Percentiles rank a stretch among this genome's conserved stretches.
Conservation (phyloP, 192 early-diverging fungal species). For the Coemansia sp. region DNA sequence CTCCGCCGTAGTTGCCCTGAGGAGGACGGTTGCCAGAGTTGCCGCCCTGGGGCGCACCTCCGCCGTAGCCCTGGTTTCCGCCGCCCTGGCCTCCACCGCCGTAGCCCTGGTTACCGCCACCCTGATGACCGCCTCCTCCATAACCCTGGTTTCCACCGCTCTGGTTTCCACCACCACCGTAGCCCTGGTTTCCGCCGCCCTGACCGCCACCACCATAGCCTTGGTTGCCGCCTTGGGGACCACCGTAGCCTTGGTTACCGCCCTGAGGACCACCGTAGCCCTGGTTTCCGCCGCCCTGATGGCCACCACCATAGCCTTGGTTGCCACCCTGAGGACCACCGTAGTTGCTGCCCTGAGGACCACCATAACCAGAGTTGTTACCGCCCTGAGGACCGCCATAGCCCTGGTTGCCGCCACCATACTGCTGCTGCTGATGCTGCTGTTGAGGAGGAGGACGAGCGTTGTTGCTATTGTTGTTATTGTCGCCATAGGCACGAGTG, state of each 20-base stretch:
- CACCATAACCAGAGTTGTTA: neutral
- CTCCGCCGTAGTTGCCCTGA: neutral
- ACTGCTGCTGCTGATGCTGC: constrained; percentile 7
- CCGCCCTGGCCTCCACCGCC: no score
- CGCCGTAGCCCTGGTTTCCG: neutral
- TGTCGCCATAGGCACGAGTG: constrained; percentile 1
- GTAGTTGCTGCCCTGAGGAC: neutral
- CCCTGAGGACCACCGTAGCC: neutral
- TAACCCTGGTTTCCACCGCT: neutral
- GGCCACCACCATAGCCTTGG: neutral
- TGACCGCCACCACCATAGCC: neutral
- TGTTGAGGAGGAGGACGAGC: constrained; percentile 3
- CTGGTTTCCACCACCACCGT: neutral
- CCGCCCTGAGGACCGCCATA: neutral
- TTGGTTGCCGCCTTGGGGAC: neutral
- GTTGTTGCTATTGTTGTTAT: constrained; percentile 9
- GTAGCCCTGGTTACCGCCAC: neutral
- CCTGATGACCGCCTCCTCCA: neutral
- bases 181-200: neutral
- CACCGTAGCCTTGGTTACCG: neutral
- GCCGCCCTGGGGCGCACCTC: neutral
- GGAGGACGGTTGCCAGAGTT: constrained; percentile 2
- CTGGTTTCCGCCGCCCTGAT: neutral
- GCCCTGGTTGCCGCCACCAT: neutral
- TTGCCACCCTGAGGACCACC: constrained; percentile 3